Evolutionary conservation across 805 yeast genomes (phyloP), one percentile per base, ranked within the genome.

Genomic region (Spathaspora sp.): DNA sequence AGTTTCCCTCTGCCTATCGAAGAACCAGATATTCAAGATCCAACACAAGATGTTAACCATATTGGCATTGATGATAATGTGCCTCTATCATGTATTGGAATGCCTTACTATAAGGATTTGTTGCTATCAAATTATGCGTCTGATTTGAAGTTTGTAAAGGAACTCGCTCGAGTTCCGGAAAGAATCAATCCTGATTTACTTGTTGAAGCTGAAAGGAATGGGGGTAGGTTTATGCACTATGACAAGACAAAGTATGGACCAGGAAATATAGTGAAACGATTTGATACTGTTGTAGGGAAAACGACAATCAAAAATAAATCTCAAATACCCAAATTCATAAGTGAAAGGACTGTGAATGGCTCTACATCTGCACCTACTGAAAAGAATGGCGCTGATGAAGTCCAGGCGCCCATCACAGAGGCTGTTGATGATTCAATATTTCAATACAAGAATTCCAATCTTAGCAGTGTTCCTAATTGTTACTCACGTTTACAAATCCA

Each of bases 91-190:
- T 63, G 82, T 1, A 74, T 94, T 1, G 97, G 97, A 9, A 71
- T 94, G 80, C 98, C 99, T 0, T 89, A 85, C 60, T 94, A 90
- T 65, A 82, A 82, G 50, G 88, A 86, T 42, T 79, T 79, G 50
- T 75, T 94, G 16, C 72, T 92, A 8, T 90, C 97, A 0, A 85
- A 89, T 12, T 93, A 92, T 90, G 87, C 93, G 0, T 62, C 76
- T 1, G 84, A 85, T 42, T 65, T 77, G 54, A 73, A 81, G 6
- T 89, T 88, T 62, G 77, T 80, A 46, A 78, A 52, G 69, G 82
- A 81, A 56, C 64, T 72, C 2, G 89, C 96, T 1, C 81, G 82
- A 51, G 69, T 87, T 4, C 84, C 91, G 0, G 67, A 68, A 11
- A 68, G 69, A 11, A 75, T 84, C 20, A 87, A 83, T 54, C 72